Evolutionary conservation across 192 early-diverging fungal genomes (phyloP).

Genomic region (Chytriomyces sp.): DNA sequence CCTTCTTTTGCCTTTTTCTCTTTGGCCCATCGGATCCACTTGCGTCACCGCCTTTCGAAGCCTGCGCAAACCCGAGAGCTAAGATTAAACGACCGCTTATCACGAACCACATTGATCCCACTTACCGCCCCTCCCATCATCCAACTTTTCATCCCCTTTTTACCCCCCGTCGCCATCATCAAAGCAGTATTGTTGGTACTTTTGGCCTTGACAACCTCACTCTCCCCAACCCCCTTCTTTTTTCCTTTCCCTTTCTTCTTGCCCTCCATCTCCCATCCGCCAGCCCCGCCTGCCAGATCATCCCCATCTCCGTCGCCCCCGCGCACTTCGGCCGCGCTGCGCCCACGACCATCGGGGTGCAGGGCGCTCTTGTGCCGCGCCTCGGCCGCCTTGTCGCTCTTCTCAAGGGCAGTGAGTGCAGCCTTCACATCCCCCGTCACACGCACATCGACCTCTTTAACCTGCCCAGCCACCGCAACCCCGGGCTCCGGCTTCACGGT

Average conservation of each 20-base stretch:
- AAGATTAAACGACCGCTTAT: too few relatives aligned
- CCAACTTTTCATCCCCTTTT: slow-evolving; percentile 28
- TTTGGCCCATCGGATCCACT: background rate
- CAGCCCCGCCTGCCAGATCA: background rate
- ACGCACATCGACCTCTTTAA: slow-evolving; percentile 1
- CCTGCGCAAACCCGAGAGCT: background rate
- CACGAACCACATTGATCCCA: too few relatives aligned
- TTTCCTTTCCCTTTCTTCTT: background rate
- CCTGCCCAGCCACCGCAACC: background rate
- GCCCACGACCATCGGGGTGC: slow-evolving; percentile 30
- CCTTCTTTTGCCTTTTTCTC: slow-evolving; percentile 2
- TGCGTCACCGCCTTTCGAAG: background rate
- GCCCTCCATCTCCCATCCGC: background rate
- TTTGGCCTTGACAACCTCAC: slow-evolving; percentile 15
- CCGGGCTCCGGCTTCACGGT: background rate
- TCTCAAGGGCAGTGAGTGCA: slow-evolving; percentile 1
- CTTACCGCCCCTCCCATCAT: slow-evolving; percentile 15
- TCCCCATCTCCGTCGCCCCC: background rate
- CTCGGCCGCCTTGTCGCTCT: slow-evolving; percentile 8
- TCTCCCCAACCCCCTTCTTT: slow-evolving; percentile 24
- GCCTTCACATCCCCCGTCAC: slow-evolving; percentile 10
- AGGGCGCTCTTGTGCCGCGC: background rate
- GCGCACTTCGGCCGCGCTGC: slow-evolving; percentile 15
- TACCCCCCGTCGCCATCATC: slow-evolving; percentile 8
- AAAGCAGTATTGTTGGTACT: slow-evolving; percentile 2